Evolutionary conservation across 2,329 filamentous ascomycete species (phyloP), one percentile per base, ranked within the genome.

Genomic region (Hypocrella siamensis): DNA sequence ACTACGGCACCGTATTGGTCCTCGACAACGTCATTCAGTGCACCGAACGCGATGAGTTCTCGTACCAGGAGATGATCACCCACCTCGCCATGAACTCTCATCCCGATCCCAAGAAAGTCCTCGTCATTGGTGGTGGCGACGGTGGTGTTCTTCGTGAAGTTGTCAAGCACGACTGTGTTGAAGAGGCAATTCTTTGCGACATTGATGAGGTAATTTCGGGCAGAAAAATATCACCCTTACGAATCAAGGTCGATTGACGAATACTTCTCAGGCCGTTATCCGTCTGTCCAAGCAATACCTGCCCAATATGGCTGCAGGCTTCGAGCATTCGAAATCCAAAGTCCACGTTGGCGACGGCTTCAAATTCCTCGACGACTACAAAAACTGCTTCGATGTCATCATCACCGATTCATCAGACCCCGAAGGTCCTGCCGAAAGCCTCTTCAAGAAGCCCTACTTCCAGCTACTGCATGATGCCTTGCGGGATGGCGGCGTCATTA

Each of bases 61-160:
- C 86, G 48, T 93, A 93, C 75, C 90, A 98, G 70, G 90, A 98
- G 74, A 98, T 98, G 90, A 98, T 98, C 62, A 86, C 88, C 47
- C 85, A 98, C 64, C 72, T 98, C 45, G 90, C 85, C 62, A 84
- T 98, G 79, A 90, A 93, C 74, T 84, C 88, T 33, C 90, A 98
- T 74, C 90, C 90, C 46, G 77, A 93, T 69, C 90, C 90, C 53
- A 90, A 96, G 75, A 92, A 86, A 63, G 90, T 98, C 33, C 77
- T 98, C 36, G 90, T 98, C 57, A 96, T 98, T 51, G 90, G 90
- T 43, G 90, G 90, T 49, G 90, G 90, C 55, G 90, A 98, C 55
- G 90, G 90, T 38, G 90, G 90, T 62, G 90, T 98, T 41, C 77
- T 98, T 48, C 85, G 90, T 48, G 90, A 98, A 72, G 79, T 98